These are phyloP conservation scores for Melianthus villosus DNA, from an alignment of 441 rosid genomes.

Conservation along the genomic window DNA sequence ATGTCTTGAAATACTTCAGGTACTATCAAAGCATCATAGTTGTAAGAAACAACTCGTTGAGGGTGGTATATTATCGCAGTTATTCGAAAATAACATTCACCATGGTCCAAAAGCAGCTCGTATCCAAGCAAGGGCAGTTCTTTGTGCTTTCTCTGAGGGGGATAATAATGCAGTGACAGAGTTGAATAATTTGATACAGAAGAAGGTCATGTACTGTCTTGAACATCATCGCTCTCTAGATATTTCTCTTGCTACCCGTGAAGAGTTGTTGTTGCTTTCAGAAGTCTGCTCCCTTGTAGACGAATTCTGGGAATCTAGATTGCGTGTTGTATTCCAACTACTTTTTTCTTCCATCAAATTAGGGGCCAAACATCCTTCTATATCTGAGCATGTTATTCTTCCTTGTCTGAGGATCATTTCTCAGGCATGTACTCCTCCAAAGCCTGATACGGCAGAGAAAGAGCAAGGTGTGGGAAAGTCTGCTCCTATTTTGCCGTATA, in stretches of 20 bases:
- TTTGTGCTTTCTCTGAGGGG: conserved; percentile 93
- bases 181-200: conserved; percentile 85
- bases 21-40: conserved; percentile 66
- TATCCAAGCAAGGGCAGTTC: conserved; percentile 89
- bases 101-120: conserved; percentile 95
- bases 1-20: conserved; percentile 89
- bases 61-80: conserved; percentile 80
- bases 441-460: conserved; percentile 79
- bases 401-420: conserved; percentile 97
- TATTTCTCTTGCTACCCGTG: conserved; percentile 85
- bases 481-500: conserved; percentile 31
- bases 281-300: conserved; percentile 97
- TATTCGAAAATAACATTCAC: conserved; percentile 97
- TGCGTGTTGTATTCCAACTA: conserved; percentile 92
- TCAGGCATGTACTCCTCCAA: conserved; percentile 99
- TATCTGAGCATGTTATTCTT: conserved; percentile 96
- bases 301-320: conserved; percentile 97
- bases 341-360: conserved; percentile 91
- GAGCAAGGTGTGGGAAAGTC: conserved; percentile 51
- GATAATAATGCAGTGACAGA: conserved; percentile 77
- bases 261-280: conserved; percentile 89
- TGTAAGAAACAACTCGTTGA: conserved; percentile 89
- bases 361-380: conserved; percentile 99
- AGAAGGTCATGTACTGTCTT: conserved; percentile 96
- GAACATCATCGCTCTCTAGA: conserved; percentile 99